Evolutionary conservation across 768 basidiomycete species (phyloP).

Genomic region (Gloeopeniophorella convolvens): DNA sequence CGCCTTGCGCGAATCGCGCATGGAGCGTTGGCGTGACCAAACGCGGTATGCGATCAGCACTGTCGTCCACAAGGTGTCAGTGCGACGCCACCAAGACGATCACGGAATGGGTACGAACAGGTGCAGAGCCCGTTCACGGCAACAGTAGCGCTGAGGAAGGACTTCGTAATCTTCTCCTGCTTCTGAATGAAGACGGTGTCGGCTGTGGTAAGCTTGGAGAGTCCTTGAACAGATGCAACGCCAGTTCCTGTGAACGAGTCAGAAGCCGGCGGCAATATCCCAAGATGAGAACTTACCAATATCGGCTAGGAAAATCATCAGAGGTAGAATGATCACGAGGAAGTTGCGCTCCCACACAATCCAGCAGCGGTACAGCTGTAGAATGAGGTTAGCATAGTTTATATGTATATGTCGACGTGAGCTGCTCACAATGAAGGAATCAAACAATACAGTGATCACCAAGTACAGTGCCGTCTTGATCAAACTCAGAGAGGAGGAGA

Average conservation of each 20-base stretch:
- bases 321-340: conserved; percentile 20
- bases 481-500: conserved; percentile 22
- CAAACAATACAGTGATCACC: conserved; percentile 24
- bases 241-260: conserved; percentile 16
- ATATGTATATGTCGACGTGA: too few species aligned
- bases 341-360: conserved; percentile 25
- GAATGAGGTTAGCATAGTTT: neutral
- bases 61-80: neutral
- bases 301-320: conserved; percentile 26
- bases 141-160: conserved; percentile 25
- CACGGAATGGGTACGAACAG: conserved; percentile 16
- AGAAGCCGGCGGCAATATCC: neutral
- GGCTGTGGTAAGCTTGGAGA: conserved; percentile 19
- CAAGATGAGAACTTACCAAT: conserved; percentile 20
- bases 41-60: conserved; percentile 25
- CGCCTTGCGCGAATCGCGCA: conserved; percentile 14
- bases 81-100: too few species aligned
- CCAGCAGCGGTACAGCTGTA: conserved; percentile 25
- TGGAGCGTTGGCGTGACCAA: conserved; percentile 22
- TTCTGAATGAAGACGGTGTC: conserved; percentile 22
- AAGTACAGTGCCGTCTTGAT: conserved; percentile 25
- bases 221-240: conserved; percentile 21
- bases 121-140: conserved; percentile 26
- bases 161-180: conserved; percentile 22
- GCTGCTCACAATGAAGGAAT: conserved; percentile 28